Evolutionary conservation across 2,329 filamentous ascomycete genomes (phyloP), one percentile per base, ranked within the genome.

Genomic region (Ascochyta koolunga): DNA sequence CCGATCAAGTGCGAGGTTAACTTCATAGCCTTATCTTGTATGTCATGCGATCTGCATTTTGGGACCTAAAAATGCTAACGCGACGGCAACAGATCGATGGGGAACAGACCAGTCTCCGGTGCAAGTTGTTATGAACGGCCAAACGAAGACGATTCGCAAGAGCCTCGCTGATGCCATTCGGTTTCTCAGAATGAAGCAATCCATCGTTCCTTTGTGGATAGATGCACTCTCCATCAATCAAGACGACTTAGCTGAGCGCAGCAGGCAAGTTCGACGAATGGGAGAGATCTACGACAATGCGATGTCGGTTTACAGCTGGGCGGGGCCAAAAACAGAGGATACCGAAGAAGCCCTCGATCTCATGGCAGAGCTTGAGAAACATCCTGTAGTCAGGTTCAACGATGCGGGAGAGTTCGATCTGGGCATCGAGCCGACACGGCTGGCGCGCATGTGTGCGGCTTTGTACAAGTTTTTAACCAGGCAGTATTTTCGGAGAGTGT

Each of bases 161-260:
- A 37, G 13, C 15, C 40, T 42, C 11, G 40, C 16, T 8, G 40
- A 42, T 1, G 40, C 40, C 11, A 31, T 42, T 32, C 40, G 40
- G 6, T 10, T 10, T 10, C 1, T 42, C 7, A 1, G 40, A 21
- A 42, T 31, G 25, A 21, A n/a, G 13, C 7, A 32, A 9, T 13
- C 5, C 15, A 32, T 42, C 1, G 9, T 32, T 4, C 35, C 35
- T 13, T 3, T 42, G 5, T 61, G 59, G 56, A 49, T 57, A 6
- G 59, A 61, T 27, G 53, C 59, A 2, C 11, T 57, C 1, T 56
- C 37, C 16, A 61, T 61, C 42, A 59, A 61, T 25, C 59, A 61
- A 35, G 29, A 36, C n/a, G 56, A 59, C 27, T 1, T 44, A 4
- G 35, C 43, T 11, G 59, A 61, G 40, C 43, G 47, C 19, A 27